Evolutionary conservation across 176 grass and related monocot genomes (phyloP).

Genomic region (Eleusine coracana): DNA sequence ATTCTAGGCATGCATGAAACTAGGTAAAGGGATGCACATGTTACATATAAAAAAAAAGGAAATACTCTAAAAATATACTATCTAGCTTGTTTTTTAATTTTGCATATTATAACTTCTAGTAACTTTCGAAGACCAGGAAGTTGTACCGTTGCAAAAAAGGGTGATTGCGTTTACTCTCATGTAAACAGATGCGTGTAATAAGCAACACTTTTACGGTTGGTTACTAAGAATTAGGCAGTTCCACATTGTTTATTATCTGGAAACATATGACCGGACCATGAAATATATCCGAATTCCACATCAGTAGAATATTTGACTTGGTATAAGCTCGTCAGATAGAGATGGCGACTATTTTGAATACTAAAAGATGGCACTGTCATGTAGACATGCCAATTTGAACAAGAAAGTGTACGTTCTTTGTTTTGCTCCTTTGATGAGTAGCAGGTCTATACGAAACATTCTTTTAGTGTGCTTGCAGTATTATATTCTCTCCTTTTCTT

Average conservation of each 20-base stretch:
- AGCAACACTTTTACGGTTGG: too few species aligned
- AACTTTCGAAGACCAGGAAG: not conserved
- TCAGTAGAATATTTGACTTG: slow-evolving; percentile 38
- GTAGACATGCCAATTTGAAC: not conserved
- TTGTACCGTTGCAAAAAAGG: not conserved
- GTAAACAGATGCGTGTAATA: not conserved
- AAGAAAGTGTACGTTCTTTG: slow-evolving; percentile 1
- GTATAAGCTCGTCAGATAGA: slow-evolving; percentile 25
- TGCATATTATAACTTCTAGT: not conserved
- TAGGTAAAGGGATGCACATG: not conserved
- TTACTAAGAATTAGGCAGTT: not conserved
- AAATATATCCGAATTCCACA: slow-evolving; percentile 26
- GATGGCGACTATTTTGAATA: slow-evolving; percentile 36
- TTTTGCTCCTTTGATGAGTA: not conserved
- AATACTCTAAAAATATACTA: not conserved
- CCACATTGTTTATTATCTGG: slow-evolving; percentile 20
- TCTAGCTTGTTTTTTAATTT: not conserved
- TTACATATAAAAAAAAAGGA: too few species aligned
- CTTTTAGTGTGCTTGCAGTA: not conserved
- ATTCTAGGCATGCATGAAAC: not conserved
- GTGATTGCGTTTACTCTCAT: not conserved
- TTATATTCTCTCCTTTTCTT: not conserved
- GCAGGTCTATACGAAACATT: not conserved
- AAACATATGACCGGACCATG: slow-evolving; percentile 22
- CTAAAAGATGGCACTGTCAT: slow-evolving; percentile 25